Percentiles rank a stretch among this genome's conserved stretches.
phyloP scores from a whole-genome alignment of 345 rosid genomes.

The Toxicodendron radicans region DNA sequence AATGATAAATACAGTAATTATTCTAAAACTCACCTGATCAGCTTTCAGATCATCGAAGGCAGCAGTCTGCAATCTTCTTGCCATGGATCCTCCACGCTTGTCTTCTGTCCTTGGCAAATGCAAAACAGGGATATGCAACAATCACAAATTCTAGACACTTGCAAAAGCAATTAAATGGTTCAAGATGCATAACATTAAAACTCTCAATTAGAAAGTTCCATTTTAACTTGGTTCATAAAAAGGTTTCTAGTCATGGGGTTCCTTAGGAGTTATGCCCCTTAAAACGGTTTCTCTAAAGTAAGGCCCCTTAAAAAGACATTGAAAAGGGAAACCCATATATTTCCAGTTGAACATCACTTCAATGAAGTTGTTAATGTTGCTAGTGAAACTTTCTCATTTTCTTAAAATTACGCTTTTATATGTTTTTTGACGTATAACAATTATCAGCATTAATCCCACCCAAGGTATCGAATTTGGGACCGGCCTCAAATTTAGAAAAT shows the following conservation, averaged over 20 bases:
- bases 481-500: no score
- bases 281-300: background rate
- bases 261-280: background rate
- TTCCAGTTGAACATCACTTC: background rate
- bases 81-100: constrained; percentile 8
- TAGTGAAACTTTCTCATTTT: background rate
- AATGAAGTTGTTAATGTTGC: background rate
- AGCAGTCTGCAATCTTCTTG: constrained; percentile 36
- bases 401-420: background rate
- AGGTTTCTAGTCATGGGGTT: background rate
- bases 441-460: background rate
- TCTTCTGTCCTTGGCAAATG: constrained; percentile 25
- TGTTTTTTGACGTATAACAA: background rate
- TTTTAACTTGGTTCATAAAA: background rate
- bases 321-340: background rate
- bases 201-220: background rate
- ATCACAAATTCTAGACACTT: background rate
- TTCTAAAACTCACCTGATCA: constrained; percentile 30
- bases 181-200: background rate
- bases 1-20: background rate
- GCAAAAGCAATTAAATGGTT: background rate
- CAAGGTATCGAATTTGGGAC: background rate
- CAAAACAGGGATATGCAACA: background rate
- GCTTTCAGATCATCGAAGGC: constrained; percentile 21
- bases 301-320: background rate